Percentiles rank a stretch among this genome's conserved stretches.
These are phyloP conservation scores for Dillenia suffruticosa DNA, from an alignment of 164 flowering plant genomes.

Conservation along the genomic window DNA sequence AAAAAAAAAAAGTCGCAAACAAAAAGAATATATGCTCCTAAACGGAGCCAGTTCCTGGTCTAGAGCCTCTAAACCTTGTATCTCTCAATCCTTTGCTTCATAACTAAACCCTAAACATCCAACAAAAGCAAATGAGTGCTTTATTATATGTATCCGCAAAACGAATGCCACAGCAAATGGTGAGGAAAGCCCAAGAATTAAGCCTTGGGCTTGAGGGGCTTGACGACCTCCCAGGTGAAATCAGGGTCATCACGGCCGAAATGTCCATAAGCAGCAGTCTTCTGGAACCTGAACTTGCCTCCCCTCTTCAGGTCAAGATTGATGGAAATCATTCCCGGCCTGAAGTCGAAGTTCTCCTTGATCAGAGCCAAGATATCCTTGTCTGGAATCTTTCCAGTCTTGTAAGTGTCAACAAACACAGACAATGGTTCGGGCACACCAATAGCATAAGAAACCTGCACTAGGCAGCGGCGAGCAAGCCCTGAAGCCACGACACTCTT, in stretches of 20 bases:
- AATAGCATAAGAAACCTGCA: conserved; percentile 73
- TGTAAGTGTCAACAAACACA: conserved; percentile 58
- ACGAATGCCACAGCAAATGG: too few relatives aligned
- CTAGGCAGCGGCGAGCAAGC: conserved; percentile 64
- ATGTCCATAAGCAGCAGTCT: conserved; percentile 75
- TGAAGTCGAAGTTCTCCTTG: conserved; percentile 61
- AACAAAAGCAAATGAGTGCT: too few relatives aligned
- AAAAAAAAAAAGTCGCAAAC: too few relatives aligned
- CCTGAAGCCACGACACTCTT: conserved; percentile 68
- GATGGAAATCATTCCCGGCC: conserved; percentile 74
- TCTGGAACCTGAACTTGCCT: conserved; percentile 61
- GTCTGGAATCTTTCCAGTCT: conserved; percentile 61
- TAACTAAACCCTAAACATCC: too few relatives aligned
- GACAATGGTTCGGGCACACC: conserved; percentile 70
- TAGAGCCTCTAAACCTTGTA: too few relatives aligned
- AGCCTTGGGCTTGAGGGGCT: conserved; percentile 38
- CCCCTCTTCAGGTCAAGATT: conserved; percentile 64
- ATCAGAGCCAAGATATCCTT: conserved; percentile 47
- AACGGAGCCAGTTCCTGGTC: too few relatives aligned
- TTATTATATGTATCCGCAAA: too few relatives aligned
- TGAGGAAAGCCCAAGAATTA: too few relatives aligned
- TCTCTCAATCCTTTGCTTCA: too few relatives aligned
- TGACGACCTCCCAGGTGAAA: conserved; percentile 63
- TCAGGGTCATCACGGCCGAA: conserved; percentile 70
- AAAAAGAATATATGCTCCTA: too few relatives aligned